These are phyloP conservation scores for Arthrinium puccinioides DNA, from an alignment of 2,329 filamentous ascomycete species.

Conservation along the genomic window DNA sequence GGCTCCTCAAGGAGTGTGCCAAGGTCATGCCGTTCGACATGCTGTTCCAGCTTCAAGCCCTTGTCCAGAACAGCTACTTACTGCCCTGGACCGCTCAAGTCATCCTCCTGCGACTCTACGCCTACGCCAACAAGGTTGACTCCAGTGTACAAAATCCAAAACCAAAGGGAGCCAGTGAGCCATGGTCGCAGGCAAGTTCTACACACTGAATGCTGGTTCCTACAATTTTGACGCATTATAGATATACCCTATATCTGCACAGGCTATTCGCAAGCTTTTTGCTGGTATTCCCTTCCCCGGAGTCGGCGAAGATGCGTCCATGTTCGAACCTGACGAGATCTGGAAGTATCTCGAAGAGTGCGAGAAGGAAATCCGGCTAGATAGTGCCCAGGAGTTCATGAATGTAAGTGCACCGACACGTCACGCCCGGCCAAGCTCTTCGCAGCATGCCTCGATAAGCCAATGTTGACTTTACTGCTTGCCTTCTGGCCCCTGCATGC, in stretches of 20 bases:
- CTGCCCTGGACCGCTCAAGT: conserved; percentile 42
- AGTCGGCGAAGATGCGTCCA: conserved; percentile 37
- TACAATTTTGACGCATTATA: too few relatives aligned
- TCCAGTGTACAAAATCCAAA: too few relatives aligned
- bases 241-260: conserved; percentile 36
- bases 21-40: conserved; percentile 41
- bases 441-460: too few relatives aligned
- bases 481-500: too few relatives aligned
- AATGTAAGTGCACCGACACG: conserved; percentile 4
- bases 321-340: conserved; percentile 24
- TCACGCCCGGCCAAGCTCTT: not conserved
- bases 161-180: too few relatives aligned
- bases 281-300: conserved; percentile 46
- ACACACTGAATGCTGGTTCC: conserved; percentile 12
- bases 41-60: conserved; percentile 54
- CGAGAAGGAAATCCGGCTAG: conserved; percentile 29
- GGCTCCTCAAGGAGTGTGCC: conserved; percentile 18
- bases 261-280: conserved; percentile 46
- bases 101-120: conserved; percentile 42
- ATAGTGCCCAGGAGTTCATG: conserved; percentile 14
- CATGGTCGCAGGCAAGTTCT: too few relatives aligned
- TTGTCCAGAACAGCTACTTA: conserved; percentile 58
- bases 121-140: too few relatives aligned
- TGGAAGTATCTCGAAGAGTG: conserved; percentile 29
- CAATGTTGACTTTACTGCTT: too few relatives aligned